These are phyloP conservation scores for Cyberlindnera misumaiensis DNA, from an alignment of 805 yeast genomes.

Conservation along the genomic window DNA sequence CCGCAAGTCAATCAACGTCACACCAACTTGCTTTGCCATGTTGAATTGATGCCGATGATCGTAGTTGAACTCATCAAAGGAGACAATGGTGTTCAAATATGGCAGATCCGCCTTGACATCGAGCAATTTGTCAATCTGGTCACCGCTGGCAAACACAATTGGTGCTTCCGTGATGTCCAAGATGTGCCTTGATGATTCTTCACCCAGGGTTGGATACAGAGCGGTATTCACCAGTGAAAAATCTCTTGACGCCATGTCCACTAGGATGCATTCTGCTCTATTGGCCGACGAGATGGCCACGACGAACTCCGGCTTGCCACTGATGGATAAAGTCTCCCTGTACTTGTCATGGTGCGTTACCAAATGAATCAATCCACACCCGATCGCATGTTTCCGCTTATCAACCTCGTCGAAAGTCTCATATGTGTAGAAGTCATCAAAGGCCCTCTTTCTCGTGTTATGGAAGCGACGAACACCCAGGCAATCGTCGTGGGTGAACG, in stretches of 20 bases:
- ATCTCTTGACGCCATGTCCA: constrained; percentile 58
- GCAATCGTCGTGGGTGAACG: constrained; percentile 26
- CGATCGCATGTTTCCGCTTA: constrained; percentile 27
- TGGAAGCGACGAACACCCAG: constrained; percentile 30
- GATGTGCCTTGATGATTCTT: constrained; percentile 54
- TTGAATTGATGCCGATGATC: constrained; percentile 28
- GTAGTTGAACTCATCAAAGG: constrained; percentile 41
- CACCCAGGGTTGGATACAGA: constrained; percentile 48
- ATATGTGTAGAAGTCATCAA: constrained; percentile 21
- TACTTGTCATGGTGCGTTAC: constrained; percentile 16
- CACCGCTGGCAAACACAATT: constrained; percentile 44
- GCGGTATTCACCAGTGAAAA: constrained; percentile 45
- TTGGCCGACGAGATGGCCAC: constrained; percentile 50
- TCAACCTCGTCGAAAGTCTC: constrained; percentile 27
- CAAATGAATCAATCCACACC: constrained; percentile 33
- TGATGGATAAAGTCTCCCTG: background rate
- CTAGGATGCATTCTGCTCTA: constrained; percentile 55
- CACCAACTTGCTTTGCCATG: constrained; percentile 23
- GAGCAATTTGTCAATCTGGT: constrained; percentile 40
- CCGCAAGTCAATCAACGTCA: constrained; percentile 35
- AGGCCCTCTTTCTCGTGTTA: constrained; percentile 14
- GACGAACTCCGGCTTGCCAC: constrained; percentile 33
- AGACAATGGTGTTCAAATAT: constrained; percentile 42
- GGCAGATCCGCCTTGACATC: constrained; percentile 33
- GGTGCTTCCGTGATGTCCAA: constrained; percentile 54